Base-by-base conservation (phyloP, 2,329 filamentous ascomycete species). In the Zymoseptoria brevis region DNA sequence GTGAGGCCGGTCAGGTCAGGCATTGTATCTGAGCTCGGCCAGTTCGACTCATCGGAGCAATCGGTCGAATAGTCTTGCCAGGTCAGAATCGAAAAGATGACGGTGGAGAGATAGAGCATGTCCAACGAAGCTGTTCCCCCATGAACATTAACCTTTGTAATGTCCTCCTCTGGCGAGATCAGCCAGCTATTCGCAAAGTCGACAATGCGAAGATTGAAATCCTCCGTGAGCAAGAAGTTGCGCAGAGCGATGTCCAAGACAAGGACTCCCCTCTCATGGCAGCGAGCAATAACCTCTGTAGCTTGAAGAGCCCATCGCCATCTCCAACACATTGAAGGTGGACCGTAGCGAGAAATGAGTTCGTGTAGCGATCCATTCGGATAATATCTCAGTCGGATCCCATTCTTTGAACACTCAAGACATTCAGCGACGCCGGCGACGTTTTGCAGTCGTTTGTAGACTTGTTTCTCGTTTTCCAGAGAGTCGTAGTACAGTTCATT, bases 241-340 rank as follows among this genome's bases (percentile, higher is more conserved):
- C 60, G 60, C 55, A 60, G 53, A 60, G 60, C 60, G 45, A 62
- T 60, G 56, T 62, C 60, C 13, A 62, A 58, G 53, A 62, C 58
- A 1, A 62, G 26, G 13, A 62, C 55, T 45, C 60, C 60, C 55
- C 53, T 58, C 30, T 58, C 58, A 53, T 62, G 58, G 50, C 60
- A 62, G 26, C 55, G 55, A 55, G 60, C 58, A 58, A 62, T 60
- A 16, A 60, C 58, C 13, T 62, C 60, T 58, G 58, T 60, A 19
- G 60, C 60, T 54, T 62, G 53, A 3, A 62, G 55, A 58, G 30
- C 60, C 60, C 51, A 62, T 19, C 30, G 49, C 58, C 58, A 60
- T 58, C 58, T 60, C 58, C 56, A 57, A 48, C 53, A 49, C 55
- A 60, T 49, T 24, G 58, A 56, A 35, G 55, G 58, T 49, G 60